phyloP scores from a whole-genome alignment of 2,329 filamentous ascomycete genomes.

The Fusarium chlamydosporum region DNA sequence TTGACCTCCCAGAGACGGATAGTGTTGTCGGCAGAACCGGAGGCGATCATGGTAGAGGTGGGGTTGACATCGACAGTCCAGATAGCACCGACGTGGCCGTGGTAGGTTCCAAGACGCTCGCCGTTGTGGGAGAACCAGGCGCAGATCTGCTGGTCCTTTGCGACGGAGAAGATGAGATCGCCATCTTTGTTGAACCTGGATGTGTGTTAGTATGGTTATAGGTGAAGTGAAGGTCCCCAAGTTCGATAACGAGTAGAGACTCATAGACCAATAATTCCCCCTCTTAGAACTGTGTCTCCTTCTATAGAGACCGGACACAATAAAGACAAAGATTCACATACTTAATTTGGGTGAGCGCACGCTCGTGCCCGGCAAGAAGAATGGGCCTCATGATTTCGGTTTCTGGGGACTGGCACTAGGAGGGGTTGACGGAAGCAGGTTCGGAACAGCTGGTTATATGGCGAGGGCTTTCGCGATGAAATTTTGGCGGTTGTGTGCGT shows the following conservation, averaged over 20 bases:
- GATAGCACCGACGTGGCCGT: slow-evolving; percentile 96
- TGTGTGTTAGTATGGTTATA: slow-evolving; percentile 36
- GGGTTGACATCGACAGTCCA: slow-evolving; percentile 99
- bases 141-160: slow-evolving; percentile 97
- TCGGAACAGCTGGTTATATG: slow-evolving; percentile 52
- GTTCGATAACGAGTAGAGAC: slow-evolving; percentile 15
- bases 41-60: slow-evolving; percentile 90
- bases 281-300: slow-evolving; percentile 2
- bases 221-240: slow-evolving; percentile 15
- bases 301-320: neutral
- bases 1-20: slow-evolving; percentile 97
- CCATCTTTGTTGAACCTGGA: slow-evolving; percentile 90
- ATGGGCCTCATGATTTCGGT: slow-evolving; percentile 89
- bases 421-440: slow-evolving; percentile 51
- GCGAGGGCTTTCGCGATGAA: slow-evolving; percentile 56
- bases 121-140: slow-evolving; percentile 98
- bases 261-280: slow-evolving; percentile 16
- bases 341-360: slow-evolving; percentile 95
- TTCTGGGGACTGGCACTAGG: slow-evolving; percentile 45
- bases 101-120: slow-evolving; percentile 96
- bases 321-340: slow-evolving; percentile 58
- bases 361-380: slow-evolving; percentile 95
- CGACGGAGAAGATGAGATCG: slow-evolving; percentile 94
- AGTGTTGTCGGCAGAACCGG: slow-evolving; percentile 97
- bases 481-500: slow-evolving; percentile 62